These are phyloP conservation scores for Trichothecium roseum DNA, from an alignment of 2,329 filamentous ascomycete species.

Conservation along the genomic window DNA sequence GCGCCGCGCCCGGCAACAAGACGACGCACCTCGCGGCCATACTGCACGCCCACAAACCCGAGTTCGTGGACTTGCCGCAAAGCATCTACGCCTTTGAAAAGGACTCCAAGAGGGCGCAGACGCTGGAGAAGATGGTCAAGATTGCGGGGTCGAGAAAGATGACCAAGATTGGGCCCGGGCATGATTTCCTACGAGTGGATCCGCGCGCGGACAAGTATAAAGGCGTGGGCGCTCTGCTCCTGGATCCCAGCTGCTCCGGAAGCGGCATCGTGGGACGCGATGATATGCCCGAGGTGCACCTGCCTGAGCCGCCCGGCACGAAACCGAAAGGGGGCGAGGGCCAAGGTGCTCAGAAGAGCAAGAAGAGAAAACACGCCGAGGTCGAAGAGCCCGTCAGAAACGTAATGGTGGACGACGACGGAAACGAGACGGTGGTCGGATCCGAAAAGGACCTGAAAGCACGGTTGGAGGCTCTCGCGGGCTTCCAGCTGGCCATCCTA, in stretches of 20 bases:
- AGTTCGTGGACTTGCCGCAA: constrained; percentile 20
- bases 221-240: constrained; percentile 68
- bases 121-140: constrained; percentile 74
- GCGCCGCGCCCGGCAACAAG: constrained; percentile 93
- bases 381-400: constrained; percentile 15
- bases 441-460: constrained; percentile 47
- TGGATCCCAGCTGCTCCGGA: constrained; percentile 93
- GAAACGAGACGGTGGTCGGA: constrained; percentile 39
- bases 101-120: constrained; percentile 59
- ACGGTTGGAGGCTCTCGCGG: constrained; percentile 62
- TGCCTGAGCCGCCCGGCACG: constrained; percentile 31
- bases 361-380: constrained; percentile 36
- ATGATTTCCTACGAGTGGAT: constrained; percentile 74
- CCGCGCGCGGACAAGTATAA: constrained; percentile 50
- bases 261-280: constrained; percentile 90
- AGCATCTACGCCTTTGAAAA: constrained; percentile 72
- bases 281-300: constrained; percentile 57
- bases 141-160: constrained; percentile 59
- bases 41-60: constrained; percentile 34
- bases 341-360: constrained; percentile 7
- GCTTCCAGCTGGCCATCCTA: constrained; percentile 74
- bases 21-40: constrained; percentile 87
- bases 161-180: constrained; percentile 59
- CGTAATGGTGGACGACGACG: constrained; percentile 46
- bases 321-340: constrained; percentile 3